Percentiles rank a stretch among this genome's conserved stretches.
phyloP scores from a whole-genome alignment of 441 rosid genomes.

The Monsonia emarginata region DNA sequence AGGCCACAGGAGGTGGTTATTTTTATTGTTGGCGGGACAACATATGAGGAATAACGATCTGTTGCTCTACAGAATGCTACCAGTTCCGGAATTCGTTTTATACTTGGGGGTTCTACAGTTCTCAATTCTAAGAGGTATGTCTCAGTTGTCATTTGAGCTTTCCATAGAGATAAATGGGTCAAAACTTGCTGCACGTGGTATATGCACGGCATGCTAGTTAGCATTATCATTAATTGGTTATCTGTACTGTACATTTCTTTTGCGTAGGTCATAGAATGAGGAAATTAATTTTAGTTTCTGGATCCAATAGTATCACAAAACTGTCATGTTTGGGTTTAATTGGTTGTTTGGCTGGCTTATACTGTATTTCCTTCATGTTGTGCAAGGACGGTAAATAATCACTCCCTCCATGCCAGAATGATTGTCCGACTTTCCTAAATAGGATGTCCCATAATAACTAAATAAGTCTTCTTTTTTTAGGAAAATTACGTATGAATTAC shows the following conservation, averaged over 20 bases:
- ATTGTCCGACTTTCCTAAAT: no score
- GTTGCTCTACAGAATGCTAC: conserved; percentile 71
- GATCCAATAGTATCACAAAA: background rate
- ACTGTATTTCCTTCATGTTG: no score
- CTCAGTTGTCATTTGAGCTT: background rate
- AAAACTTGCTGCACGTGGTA: background rate
- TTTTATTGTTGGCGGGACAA: conserved; percentile 89
- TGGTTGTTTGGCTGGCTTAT: background rate
- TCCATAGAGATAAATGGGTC: background rate
- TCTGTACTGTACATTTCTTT: background rate
- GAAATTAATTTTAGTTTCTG: background rate
- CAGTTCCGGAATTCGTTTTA: conserved; percentile 70
- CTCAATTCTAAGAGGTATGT: conserved; percentile 80
- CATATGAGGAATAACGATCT: conserved; percentile 79
- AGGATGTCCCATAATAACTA: no score
- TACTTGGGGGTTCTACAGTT: conserved; percentile 72
- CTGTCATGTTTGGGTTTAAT: background rate
- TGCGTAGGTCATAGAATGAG: background rate
- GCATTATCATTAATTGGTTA: background rate
- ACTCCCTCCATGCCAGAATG: no score
- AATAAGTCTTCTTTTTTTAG: background rate
- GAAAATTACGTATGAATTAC: background rate
- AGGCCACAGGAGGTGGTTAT: conserved; percentile 90
- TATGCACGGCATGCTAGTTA: background rate
- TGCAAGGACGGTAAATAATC: no score